Evolutionary conservation across 345 rosid genomes (phyloP).

Genomic region (Nephelium lappaceum): DNA sequence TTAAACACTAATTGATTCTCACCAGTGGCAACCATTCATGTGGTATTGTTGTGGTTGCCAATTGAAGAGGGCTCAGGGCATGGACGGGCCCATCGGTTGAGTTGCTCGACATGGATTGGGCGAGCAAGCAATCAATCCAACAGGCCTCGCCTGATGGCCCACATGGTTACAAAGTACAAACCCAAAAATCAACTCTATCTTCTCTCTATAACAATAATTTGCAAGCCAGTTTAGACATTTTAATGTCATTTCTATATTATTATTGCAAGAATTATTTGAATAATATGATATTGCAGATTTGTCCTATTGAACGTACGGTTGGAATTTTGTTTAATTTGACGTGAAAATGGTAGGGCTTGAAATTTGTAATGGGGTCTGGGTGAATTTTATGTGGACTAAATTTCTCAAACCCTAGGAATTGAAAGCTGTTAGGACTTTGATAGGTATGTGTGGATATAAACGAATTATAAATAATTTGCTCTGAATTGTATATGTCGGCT

Average conservation of each 20-base stretch:
- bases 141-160: neutral
- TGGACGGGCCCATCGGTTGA: no score
- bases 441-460: neutral
- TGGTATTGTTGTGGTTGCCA: no score
- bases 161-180: neutral
- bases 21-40: no score
- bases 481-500: neutral
- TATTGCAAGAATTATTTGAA: neutral
- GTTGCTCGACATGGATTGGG: neutral
- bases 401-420: neutral
- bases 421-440: neutral
- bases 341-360: neutral
- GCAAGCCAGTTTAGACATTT: neutral
- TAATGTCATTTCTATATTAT: no score
- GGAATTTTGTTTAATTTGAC: neutral
- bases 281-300: neutral
- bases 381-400: constrained; percentile 9
- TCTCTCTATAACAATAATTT: no score
- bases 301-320: neutral
- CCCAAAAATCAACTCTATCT: neutral
- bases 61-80: no score
- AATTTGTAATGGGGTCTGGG: neutral
- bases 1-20: no score
- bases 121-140: neutral
- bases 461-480: neutral